These are phyloP conservation scores for Boechera stricta DNA, from an alignment of 345 rosid genomes.

Conservation along the genomic window DNA sequence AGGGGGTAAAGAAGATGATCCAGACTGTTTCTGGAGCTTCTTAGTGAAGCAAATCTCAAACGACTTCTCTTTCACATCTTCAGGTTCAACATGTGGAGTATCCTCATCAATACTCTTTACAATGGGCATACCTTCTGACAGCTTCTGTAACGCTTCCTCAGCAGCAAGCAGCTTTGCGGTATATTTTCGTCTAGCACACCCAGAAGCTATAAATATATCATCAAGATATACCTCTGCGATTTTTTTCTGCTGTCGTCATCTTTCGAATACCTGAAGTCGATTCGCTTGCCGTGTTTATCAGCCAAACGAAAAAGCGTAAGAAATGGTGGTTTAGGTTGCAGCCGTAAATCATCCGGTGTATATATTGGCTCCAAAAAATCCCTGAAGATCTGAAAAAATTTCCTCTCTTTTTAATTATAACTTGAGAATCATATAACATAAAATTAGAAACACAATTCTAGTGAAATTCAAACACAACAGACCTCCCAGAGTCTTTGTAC, in stretches of 20 bases:
- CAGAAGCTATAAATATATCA: constrained; percentile 52
- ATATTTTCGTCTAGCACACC: constrained; percentile 48
- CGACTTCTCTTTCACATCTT: not conserved
- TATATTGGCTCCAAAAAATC: constrained; percentile 66
- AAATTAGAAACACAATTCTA: not conserved
- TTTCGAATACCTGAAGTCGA: constrained; percentile 50
- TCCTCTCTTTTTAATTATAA: not conserved
- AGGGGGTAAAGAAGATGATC: constrained; percentile 51
- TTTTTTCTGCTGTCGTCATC: constrained; percentile 16
- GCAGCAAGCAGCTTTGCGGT: constrained; percentile 64
- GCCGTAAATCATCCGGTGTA: constrained; percentile 36
- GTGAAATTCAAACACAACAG: constrained; percentile 12
- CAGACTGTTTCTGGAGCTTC: no score
- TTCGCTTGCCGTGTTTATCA: constrained; percentile 56
- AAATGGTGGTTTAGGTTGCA: constrained; percentile 46
- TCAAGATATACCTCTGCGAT: constrained; percentile 56
- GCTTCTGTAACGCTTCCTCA: constrained; percentile 50
- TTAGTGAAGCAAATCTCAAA: not conserved
- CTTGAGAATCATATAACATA: not conserved
- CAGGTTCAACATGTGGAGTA: not conserved
- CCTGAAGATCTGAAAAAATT: constrained; percentile 52
- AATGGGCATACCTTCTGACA: constrained; percentile 36
- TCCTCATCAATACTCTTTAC: constrained; percentile 4
- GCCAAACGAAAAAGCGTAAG: constrained; percentile 52
- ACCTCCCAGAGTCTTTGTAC: constrained; percentile 68